Percentiles rank a stretch among this genome's conserved stretches.
phyloP scores from a whole-genome alignment of 2,329 filamentous ascomycete genomes.

The Cercospora zeae-maydis region DNA sequence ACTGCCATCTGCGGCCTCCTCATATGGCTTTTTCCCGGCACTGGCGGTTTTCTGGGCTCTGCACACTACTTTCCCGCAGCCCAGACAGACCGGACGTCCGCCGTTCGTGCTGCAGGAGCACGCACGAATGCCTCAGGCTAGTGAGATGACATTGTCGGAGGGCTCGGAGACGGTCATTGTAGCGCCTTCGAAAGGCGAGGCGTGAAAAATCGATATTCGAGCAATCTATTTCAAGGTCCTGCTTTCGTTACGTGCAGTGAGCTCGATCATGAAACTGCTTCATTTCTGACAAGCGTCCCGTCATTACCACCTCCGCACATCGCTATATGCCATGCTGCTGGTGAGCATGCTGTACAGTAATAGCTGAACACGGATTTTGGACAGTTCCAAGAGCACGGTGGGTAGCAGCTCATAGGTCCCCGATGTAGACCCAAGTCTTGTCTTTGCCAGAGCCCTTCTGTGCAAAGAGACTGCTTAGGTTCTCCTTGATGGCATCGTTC shows the following conservation, averaged over 20 bases:
- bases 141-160: not conserved
- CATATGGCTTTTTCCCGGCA: conserved; percentile 20
- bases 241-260: not conserved
- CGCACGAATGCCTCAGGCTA: not conserved
- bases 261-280: not conserved
- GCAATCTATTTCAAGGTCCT: not conserved
- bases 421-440: conserved; percentile 57
- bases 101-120: conserved; percentile 18
- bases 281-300: not conserved
- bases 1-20: conserved; percentile 29
- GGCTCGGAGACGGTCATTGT: not conserved
- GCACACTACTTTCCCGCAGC: conserved; percentile 14
- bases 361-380: not conserved
- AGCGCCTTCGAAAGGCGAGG: not conserved
- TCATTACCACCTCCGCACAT: not conserved
- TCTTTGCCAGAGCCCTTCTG: conserved; percentile 61
- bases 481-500: conserved; percentile 67
- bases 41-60: conserved; percentile 6
- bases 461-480: conserved; percentile 62
- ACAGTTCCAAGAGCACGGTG: not conserved
- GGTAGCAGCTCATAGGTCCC: conserved; percentile 15
- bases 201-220: not conserved
- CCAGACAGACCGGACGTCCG: conserved; percentile 14
- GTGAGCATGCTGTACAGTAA: not conserved
- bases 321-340: not conserved